phyloP scores from a whole-genome alignment of 179 eudicot genomes.

The Monotropa hypopitys region DNA sequence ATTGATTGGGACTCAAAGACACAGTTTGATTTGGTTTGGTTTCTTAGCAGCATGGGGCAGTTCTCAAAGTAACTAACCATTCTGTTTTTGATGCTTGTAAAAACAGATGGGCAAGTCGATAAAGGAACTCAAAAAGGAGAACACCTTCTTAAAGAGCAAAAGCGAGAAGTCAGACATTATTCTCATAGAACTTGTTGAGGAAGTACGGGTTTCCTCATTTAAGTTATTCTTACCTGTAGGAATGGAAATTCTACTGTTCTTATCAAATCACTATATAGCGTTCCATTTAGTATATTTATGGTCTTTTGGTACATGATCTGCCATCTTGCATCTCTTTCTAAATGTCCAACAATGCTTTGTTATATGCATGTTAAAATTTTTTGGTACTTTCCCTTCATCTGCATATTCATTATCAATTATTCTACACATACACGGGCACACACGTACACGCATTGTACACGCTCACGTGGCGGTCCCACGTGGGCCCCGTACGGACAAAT shows the following conservation, averaged over 20 bases:
- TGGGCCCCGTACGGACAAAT: no score
- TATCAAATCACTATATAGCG: background rate
- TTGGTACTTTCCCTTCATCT: background rate
- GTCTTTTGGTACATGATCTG: background rate
- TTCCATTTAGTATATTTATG: background rate
- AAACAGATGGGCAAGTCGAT: slow-evolving; percentile 74
- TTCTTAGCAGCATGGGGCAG: background rate
- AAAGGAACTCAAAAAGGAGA: slow-evolving; percentile 83
- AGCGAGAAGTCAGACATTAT: slow-evolving; percentile 68
- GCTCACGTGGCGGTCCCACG: no score
- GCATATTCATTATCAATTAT: no score
- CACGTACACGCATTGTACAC: no score
- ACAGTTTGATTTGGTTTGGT: no score
- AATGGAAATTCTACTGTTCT: background rate
- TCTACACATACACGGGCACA: no score
- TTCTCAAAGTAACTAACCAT: background rate
- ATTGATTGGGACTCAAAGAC: no score
- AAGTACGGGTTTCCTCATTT: slow-evolving; percentile 34
- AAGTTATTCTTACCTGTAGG: background rate
- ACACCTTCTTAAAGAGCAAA: slow-evolving; percentile 77
- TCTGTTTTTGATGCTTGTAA: slow-evolving; percentile 11
- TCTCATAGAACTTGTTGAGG: slow-evolving; percentile 77
- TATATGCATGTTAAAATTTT: background rate
- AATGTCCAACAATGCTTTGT: background rate
- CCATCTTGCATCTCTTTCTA: background rate